Conservation (phyloP, 768 basidiomycete species). For the Mycena galericulata region DNA sequence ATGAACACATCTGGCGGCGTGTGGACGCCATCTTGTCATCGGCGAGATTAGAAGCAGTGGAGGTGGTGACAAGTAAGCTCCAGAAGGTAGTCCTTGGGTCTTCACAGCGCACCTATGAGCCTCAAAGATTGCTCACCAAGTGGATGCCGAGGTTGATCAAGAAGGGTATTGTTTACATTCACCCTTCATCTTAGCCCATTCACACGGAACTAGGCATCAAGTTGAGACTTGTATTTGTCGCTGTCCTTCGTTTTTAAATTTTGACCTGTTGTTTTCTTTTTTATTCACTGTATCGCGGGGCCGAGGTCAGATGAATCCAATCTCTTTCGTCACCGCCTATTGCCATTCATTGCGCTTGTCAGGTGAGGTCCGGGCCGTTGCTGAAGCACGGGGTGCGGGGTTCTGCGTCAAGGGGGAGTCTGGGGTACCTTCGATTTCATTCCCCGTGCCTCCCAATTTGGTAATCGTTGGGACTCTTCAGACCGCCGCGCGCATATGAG, state of each 20-base stretch:
- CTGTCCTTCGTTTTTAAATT: too few relatives aligned
- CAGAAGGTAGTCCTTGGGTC: background rate
- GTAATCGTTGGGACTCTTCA: background rate
- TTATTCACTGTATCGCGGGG: too few relatives aligned
- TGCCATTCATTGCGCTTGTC: background rate
- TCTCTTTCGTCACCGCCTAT: too few relatives aligned
- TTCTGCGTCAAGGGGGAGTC: background rate
- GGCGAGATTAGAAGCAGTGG: background rate
- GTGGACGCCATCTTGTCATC: background rate
- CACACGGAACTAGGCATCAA: too few relatives aligned
- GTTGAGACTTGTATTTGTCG: too few relatives aligned
- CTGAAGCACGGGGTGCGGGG: background rate
- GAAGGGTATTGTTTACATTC: background rate
- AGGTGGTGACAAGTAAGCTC: background rate
- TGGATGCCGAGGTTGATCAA: background rate
- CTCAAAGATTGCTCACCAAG: background rate
- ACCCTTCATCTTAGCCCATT: background rate
- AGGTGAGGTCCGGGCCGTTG: background rate
- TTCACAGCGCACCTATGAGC: background rate
- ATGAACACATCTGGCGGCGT: background rate
- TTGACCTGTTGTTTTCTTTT: background rate
- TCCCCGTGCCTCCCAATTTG: background rate
- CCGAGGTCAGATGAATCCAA: too few relatives aligned
- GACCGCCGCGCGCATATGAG: background rate
- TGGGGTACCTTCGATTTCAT: background rate